Base-by-base conservation (phyloP, 768 basidiomycete species). In the Mycena indigotica region DNA sequence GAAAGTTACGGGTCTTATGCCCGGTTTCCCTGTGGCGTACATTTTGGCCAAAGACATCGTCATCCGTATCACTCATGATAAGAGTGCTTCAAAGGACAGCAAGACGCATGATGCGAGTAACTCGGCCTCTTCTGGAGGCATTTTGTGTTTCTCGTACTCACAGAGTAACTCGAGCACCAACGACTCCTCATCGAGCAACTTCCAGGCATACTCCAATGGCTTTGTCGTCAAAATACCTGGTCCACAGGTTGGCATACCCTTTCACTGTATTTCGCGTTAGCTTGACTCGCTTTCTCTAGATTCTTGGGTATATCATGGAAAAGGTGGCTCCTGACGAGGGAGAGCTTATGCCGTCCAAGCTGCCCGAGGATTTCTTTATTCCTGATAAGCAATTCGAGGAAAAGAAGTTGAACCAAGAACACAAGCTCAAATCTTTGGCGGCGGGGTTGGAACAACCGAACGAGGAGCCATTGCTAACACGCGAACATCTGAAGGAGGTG, bases 241-340 rank as follows among this genome's bases (percentile, higher is more conserved):
- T 2, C 65, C 65, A 1, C 65, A 66, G 58, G 63, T 66, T 8
- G 12, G 57, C n/a, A n/a, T n/a, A n/a, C n/a, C n/a, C n/a, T n/a
- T n/a, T 24, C 39, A 38, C 21, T 65, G 15, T 28, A 4, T 29
- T 56, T 25, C 21, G 41, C 41, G 24, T 21, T 15, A n/a, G n/a
- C 15, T 28, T 13, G n/a, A 3, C 8, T n/a, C 28, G 4, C 6
- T 17, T 13, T 24, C 3, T n/a, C 3, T 26, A 55, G 49, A 52
- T 54, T 49, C 54, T 55, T 2, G 48, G 55, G 3, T 61, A 53
- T 19, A 57, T 54, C 52, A 51, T 56, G 2, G 40, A 55, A 24
- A 50, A 39, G 16, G 29, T 32, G 0, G 54, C 41, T 35, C 12
- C 38, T 1, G 57, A 63, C 25, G 56, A 72, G 39, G 66, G 46